Evolutionary conservation across 805 yeast species (phyloP).

Genomic region (Nakazawaea ambrosiae): DNA sequence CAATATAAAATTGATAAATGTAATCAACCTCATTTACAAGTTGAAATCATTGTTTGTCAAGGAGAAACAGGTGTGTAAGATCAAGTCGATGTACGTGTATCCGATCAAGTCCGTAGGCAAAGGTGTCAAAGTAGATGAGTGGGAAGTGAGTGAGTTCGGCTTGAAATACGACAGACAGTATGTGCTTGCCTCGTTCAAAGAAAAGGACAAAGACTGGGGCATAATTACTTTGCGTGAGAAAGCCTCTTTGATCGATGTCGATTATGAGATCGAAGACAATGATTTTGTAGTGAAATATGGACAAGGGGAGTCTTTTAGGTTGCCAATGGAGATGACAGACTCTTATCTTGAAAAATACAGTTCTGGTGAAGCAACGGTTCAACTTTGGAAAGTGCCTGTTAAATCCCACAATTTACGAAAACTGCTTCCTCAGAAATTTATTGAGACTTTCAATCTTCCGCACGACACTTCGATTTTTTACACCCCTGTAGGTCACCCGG

Average conservation of each 20-base stretch:
- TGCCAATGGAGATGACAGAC: slow-evolving; percentile 1
- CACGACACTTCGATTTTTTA: slow-evolving; percentile 15
- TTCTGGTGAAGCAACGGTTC: not conserved
- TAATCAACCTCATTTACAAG: slow-evolving; percentile 3
- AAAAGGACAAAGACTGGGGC: slow-evolving; percentile 11
- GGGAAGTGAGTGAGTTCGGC: slow-evolving; percentile 22
- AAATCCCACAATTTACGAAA: not conserved
- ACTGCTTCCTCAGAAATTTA: slow-evolving; percentile 2
- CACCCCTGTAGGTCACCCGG: slow-evolving; percentile 19
- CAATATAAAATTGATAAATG: not conserved
- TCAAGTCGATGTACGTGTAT: slow-evolving; percentile 20
- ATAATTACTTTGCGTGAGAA: slow-evolving; percentile 14
- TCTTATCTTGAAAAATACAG: not conserved
- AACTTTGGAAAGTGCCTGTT: slow-evolving; percentile 1
- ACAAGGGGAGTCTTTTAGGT: not conserved
- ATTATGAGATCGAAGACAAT: slow-evolving; percentile 12
- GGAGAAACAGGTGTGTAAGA: slow-evolving; percentile 15
- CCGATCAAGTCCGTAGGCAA: slow-evolving; percentile 23
- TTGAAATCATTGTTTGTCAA: not conserved
- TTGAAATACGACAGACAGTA: slow-evolving; percentile 23
- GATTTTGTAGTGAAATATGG: slow-evolving; percentile 6
- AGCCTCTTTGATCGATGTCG: slow-evolving; percentile 12
- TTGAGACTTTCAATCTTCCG: not conserved
- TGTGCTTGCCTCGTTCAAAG: slow-evolving; percentile 15
- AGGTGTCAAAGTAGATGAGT: slow-evolving; percentile 19